phyloP scores from a whole-genome alignment of 139 green algal species.

The Axilococcus clingmanii region DNA sequence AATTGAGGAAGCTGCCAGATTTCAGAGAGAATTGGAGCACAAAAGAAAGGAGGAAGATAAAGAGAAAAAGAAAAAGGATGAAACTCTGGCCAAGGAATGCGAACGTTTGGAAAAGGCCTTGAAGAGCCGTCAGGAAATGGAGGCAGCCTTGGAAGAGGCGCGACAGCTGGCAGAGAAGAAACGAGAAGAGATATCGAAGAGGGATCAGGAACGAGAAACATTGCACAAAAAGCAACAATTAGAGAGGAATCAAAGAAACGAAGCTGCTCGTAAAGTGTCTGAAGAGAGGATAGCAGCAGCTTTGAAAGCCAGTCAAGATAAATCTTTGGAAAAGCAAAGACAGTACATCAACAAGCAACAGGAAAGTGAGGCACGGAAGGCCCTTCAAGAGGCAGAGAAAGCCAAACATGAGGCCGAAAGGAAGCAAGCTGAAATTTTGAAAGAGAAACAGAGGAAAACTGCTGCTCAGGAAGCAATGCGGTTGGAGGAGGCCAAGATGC shows the following conservation, averaged over 20 bases:
- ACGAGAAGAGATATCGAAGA: background rate
- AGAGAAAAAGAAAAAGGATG: background rate
- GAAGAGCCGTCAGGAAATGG: constrained; percentile 28
- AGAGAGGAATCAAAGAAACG: constrained; percentile 1
- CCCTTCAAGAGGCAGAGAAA: background rate
- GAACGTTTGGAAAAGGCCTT: constrained; percentile 33
- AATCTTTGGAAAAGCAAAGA: background rate
- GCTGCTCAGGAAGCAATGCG: constrained; percentile 5
- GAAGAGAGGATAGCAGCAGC: no score
- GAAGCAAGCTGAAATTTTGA: background rate
- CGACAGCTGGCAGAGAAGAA: constrained; percentile 3
- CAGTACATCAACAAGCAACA: background rate
- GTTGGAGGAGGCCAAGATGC: no score
- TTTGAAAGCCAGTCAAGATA: background rate
- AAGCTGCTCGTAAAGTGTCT: background rate
- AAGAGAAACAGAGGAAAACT: background rate
- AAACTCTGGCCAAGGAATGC: constrained; percentile 6
- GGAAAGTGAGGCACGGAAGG: background rate
- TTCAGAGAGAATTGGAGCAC: background rate
- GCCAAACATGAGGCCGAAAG: background rate
- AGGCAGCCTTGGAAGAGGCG: constrained; percentile 5
- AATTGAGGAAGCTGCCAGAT: background rate
- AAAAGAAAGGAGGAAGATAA: constrained; percentile 1
- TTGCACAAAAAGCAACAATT: background rate
- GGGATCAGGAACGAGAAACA: background rate